These are phyloP conservation scores for Lolium rigidum DNA, from an alignment of 176 grass and related monocot species.

Conservation along the genomic window DNA sequence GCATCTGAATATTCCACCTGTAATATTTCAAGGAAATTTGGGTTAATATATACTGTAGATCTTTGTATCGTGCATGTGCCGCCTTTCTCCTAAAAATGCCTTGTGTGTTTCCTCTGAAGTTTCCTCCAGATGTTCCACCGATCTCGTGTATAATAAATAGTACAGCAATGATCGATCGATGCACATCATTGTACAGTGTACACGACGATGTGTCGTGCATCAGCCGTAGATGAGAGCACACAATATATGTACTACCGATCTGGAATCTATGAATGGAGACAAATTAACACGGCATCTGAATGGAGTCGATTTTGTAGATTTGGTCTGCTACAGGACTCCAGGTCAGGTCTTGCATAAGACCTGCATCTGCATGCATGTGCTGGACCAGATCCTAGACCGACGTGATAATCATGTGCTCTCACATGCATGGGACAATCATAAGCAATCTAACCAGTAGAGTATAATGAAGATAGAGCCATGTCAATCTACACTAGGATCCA, in stretches of 20 bases:
- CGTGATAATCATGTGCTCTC: slow-evolving; percentile 77
- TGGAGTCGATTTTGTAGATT: slow-evolving; percentile 47
- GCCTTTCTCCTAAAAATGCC: slow-evolving; percentile 42
- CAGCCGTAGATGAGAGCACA: slow-evolving; percentile 8
- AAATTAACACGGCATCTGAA: slow-evolving; percentile 32
- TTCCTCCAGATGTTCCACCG: slow-evolving; percentile 31
- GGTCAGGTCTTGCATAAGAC: slow-evolving; percentile 26
- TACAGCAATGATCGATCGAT: slow-evolving; percentile 28
- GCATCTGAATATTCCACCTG: slow-evolving; percentile 97
- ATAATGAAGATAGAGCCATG: slow-evolving; percentile 4
- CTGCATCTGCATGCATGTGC: slow-evolving; percentile 34
- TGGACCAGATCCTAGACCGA: slow-evolving; percentile 46
- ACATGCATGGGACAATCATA: slow-evolving; percentile 48
- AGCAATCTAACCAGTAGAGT: slow-evolving; percentile 45
- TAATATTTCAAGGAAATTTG: slow-evolving; percentile 22
- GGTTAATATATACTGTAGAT: slow-evolving; percentile 15
- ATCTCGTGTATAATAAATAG: slow-evolving; percentile 23
- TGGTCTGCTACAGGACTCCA: slow-evolving; percentile 56
- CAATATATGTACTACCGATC: slow-evolving; percentile 23
- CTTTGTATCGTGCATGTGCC: slow-evolving; percentile 46
- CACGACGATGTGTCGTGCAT: slow-evolving; percentile 22
- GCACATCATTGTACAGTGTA: slow-evolving; percentile 28
- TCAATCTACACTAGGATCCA: slow-evolving; percentile 43
- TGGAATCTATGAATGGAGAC: slow-evolving; percentile 40
- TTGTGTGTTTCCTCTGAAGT: slow-evolving; percentile 32